These are phyloP conservation scores for Hygrocybe coccinea DNA, from an alignment of 768 basidiomycete genomes.

Conservation along the genomic window DNA sequence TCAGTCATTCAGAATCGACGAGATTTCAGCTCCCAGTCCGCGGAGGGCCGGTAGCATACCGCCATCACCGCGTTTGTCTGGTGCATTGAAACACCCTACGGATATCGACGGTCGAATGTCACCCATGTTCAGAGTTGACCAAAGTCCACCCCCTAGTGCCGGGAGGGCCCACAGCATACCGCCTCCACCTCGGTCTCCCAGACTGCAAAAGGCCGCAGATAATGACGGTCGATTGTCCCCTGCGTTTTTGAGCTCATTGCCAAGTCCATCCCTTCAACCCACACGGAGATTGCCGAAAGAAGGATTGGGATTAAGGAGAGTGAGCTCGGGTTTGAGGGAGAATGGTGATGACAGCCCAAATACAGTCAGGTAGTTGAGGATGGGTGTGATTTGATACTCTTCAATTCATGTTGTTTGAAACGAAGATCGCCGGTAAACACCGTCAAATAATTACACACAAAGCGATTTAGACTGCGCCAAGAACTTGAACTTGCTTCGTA, in stretches of 20 bases:
- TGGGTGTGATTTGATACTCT: not conserved
- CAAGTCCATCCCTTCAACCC: slow-evolving; percentile 14
- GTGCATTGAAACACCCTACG: too few relatives aligned
- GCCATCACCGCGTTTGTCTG: slow-evolving; percentile 33
- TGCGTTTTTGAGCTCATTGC: slow-evolving; percentile 41
- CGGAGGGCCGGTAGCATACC: slow-evolving; percentile 11
- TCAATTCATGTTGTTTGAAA: not conserved
- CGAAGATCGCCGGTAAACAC: too few relatives aligned
- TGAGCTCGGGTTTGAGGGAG: slow-evolving; percentile 14
- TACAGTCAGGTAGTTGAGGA: not conserved
- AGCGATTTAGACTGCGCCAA: too few relatives aligned
- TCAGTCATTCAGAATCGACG: not conserved
- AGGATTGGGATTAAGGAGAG: slow-evolving; percentile 22
- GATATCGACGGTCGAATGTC: too few relatives aligned
- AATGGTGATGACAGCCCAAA: slow-evolving; percentile 2
- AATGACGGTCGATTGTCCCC: slow-evolving; percentile 28
- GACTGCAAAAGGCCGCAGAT: too few relatives aligned
- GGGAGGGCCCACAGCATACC: slow-evolving; percentile 11
- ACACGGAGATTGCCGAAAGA: not conserved
- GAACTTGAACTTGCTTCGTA: too few relatives aligned
- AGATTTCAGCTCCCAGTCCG: not conserved
- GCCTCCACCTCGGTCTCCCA: slow-evolving; percentile 25
- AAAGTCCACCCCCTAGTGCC: not conserved
- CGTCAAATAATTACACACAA: too few relatives aligned
- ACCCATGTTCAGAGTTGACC: not conserved